A percentile compares a stretch with the other conserved stretches of the same genome.
phyloP scores from a whole-genome alignment of 805 yeast genomes.

The Ogataea nitratoaversa region DNA sequence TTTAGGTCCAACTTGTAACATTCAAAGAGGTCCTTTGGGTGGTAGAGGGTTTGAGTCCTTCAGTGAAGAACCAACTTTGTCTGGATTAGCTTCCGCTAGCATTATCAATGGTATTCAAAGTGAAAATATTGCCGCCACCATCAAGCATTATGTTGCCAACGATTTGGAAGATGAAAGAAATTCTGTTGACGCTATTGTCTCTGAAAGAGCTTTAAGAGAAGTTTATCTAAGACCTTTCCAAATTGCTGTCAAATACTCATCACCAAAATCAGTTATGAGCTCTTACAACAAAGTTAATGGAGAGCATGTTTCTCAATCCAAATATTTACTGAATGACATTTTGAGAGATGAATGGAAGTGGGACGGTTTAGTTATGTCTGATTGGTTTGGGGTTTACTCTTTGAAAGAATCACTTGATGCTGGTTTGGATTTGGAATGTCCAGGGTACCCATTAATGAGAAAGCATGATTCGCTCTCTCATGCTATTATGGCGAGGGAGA shows the following conservation, averaged over 20 bases:
- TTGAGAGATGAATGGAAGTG: slow-evolving; percentile 56
- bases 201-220: slow-evolving; percentile 63
- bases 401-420: slow-evolving; percentile 44
- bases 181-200: slow-evolving; percentile 44
- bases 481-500: slow-evolving; percentile 40
- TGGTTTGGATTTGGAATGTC: slow-evolving; percentile 66
- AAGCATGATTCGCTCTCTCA: slow-evolving; percentile 37
- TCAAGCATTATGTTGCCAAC: slow-evolving; percentile 63
- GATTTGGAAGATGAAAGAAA: slow-evolving; percentile 57
- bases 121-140: slow-evolving; percentile 48
- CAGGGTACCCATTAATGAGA: slow-evolving; percentile 54
- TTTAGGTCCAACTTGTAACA: slow-evolving; percentile 37
- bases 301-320: slow-evolving; percentile 50
- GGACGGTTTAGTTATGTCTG: slow-evolving; percentile 57
- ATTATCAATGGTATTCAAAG: slow-evolving; percentile 54
- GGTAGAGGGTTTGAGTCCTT: slow-evolving; percentile 26
- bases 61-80: slow-evolving; percentile 26
- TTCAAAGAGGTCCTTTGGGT: slow-evolving; percentile 43
- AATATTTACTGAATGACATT: slow-evolving; percentile 40
- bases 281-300: slow-evolving; percentile 63
- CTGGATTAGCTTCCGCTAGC: slow-evolving; percentile 45
- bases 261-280: slow-evolving; percentile 59
- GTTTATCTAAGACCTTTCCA: slow-evolving; percentile 63
- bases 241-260: slow-evolving; percentile 49
- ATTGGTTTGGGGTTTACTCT: slow-evolving; percentile 61